These are phyloP conservation scores for Plasmodium inui DNA, from an alignment of 169 alveolate genomes.

Conservation along the genomic window DNA sequence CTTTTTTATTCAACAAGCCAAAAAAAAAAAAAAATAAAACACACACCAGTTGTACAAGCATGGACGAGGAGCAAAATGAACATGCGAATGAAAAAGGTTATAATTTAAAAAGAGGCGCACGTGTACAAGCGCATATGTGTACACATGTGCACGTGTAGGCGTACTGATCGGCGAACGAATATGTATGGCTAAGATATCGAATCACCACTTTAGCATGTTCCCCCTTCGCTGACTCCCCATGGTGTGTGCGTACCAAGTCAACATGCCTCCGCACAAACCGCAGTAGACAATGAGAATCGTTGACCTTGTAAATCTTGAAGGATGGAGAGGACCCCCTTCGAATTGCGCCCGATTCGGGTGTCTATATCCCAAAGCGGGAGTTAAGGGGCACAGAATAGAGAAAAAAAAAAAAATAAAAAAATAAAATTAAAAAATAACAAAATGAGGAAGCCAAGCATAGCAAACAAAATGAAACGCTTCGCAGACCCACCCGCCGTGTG, in stretches of 20 bases:
- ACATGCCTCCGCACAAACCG: not conserved
- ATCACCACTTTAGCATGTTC: not conserved
- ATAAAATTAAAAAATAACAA: not conserved
- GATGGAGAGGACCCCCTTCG: not conserved
- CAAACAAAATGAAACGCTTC: not conserved
- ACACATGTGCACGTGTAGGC: not conserved
- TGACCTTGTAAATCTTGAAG: not conserved
- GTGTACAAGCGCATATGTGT: not conserved
- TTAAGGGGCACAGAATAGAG: not conserved
- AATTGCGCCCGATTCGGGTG: not conserved
- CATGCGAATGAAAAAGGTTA: constrained; percentile 44
- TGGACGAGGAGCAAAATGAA: constrained; percentile 23
- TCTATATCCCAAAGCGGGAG: not conserved
- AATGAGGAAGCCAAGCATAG: not conserved
- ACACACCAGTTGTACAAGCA: not conserved
- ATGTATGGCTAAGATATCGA: not conserved
- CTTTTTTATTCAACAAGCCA: not conserved
- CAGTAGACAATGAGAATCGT: not conserved
- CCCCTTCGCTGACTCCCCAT: not conserved
- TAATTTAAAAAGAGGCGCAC: not conserved
- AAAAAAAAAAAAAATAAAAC: constrained; percentile 1
- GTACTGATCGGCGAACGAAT: not conserved
- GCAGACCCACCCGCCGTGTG: not conserved
- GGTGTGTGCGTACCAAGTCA: not conserved
- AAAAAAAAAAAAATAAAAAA: not conserved